Evolutionary conservation across 83 land plant species (phyloP), one percentile per base, ranked within the genome.

Genomic region (Diphasiastrum complanatum): DNA sequence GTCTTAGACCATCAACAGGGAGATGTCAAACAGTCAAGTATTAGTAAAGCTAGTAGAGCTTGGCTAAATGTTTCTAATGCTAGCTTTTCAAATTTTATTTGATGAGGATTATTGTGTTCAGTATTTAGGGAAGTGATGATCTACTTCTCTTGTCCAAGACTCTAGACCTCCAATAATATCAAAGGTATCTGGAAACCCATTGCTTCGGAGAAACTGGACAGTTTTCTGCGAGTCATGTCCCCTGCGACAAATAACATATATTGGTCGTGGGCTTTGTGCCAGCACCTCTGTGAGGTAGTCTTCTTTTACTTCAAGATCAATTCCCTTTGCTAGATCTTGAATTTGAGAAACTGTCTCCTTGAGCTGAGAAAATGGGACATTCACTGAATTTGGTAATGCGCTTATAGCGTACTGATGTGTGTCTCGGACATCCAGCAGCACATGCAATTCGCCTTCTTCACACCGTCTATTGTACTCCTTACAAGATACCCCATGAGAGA

Each of bases 221-320:
- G 97, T 97, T 58, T 72, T 71, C 63, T 95, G 99, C 12, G 99
- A 95, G 64, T 89, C 88, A 64, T 95, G 89, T 18, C 99, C 99
- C 73, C 99, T 79, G 62, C 99, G 72, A 45, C 97, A 95, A 2
- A 95, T 47, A 18, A 95, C 87, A 70, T 83, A 86, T 10, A 93
- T 54, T n/a, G 79, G 77, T n/a, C n/a, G n/a, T 22, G 65, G 41
- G 22, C 34, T 33, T 38, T 55, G 61, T 37, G 67, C 25, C 20
- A 5, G 10, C 20, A 5, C 22, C 10, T 5, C 8, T 49, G 52
- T 49, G 52, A 5, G 10, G 8, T 8, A 5, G 5, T 5, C 12
- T 5, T 49, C 22, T 14, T 22, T 14, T 20, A 8, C 52, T 5
- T 11, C 10, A 5, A 5, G 10, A 22, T 10, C 10, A 11, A 5